phyloP scores from a whole-genome alignment of 768 basidiomycete species.

The Roridomyces roridus region DNA sequence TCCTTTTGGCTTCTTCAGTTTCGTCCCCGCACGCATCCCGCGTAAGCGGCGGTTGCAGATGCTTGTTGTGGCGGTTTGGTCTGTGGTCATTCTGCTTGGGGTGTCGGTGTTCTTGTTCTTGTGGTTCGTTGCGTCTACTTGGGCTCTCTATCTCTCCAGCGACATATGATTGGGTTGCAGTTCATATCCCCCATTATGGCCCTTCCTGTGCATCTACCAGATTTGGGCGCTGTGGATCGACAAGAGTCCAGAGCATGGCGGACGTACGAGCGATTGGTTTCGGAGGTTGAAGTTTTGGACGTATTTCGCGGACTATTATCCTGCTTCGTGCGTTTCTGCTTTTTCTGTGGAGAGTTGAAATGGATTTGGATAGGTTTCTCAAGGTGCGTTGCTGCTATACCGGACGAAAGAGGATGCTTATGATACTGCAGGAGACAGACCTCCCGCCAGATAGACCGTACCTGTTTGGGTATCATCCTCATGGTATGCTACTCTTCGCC shows the following conservation, averaged over 20 bases:
- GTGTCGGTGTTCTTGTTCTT: conserved; percentile 76
- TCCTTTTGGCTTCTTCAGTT: too few species aligned
- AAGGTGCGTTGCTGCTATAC: conserved; percentile 45
- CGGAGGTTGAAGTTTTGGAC: conserved; percentile 76
- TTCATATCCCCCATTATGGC: conserved; percentile 91
- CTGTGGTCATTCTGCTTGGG: conserved; percentile 75
- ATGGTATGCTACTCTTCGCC: conserved; percentile 60
- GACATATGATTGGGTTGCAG: conserved; percentile 44
- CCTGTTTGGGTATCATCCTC: conserved; percentile 98
- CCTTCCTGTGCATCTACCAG: conserved; percentile 75
- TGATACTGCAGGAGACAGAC: conserved; percentile 72
- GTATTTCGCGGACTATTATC: conserved; percentile 93
- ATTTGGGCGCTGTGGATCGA: conserved; percentile 84
- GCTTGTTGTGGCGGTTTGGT: conserved; percentile 87
- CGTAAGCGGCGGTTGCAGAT: conserved; percentile 88
- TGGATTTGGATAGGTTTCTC: conserved; percentile 49
- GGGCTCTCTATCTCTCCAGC: background rate
- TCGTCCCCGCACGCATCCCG: conserved; percentile 88
- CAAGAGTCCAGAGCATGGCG: conserved; percentile 72
- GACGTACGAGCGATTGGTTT: conserved; percentile 77
- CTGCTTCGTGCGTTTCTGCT: conserved; percentile 72
- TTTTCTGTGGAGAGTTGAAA: background rate
- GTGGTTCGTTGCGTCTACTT: too few species aligned
- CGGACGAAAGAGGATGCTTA: too few species aligned
- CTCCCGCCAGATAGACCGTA: conserved; percentile 92